Base-by-base conservation (phyloP, 345 rosid species). In the Garcia nutans region DNA sequence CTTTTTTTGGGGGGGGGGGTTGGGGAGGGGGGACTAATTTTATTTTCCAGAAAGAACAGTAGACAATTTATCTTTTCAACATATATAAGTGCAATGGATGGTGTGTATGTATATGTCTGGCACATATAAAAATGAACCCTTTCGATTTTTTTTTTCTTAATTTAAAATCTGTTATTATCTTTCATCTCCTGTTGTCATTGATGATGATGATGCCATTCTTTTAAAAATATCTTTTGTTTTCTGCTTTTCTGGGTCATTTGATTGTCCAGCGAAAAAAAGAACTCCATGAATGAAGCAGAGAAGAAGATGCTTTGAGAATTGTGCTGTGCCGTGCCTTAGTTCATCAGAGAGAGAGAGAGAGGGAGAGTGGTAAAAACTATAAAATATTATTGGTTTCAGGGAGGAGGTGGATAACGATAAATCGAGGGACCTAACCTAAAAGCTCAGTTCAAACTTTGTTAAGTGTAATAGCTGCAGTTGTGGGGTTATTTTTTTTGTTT, bases 21-120 rank as follows among this genome's bases (percentile, higher is more conserved):
- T 1, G 31, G 31, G 31, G 13, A 20, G 57, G 28, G 13, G 73
- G 74, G 8, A 41, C 75, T 37, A 55, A 42, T 66, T 26, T 41
- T 63, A 54, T 77, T 80, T 75, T 77, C 61, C 73, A 59, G 80
- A 70, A 44, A 77, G 63, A 68, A 28, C 15, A 60, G 76, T 69
- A 62, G 74, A 55, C 64, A 19, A 47, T 47, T 47, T 44, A 23
- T 79, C 68, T 68, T 77, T 37, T 56, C 9, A 24, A 64, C 54
- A 71, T 52, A 74, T 76, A 62, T 62, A 65, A 64, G 61, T 80
- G 76, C 86, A 71, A 47, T 37, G 54, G 83, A 71, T 71, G 87
- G 80, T 74, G 78, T 74, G 70, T 72, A 70, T 86, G 78, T 78
- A 56, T 70, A 26, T 77, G 79, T 72, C 68, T 68, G 78, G 76